Evolutionary conservation across 2,329 filamentous ascomycete genomes (phyloP).

Genomic region (Daldinia eschscholtzii): DNA sequence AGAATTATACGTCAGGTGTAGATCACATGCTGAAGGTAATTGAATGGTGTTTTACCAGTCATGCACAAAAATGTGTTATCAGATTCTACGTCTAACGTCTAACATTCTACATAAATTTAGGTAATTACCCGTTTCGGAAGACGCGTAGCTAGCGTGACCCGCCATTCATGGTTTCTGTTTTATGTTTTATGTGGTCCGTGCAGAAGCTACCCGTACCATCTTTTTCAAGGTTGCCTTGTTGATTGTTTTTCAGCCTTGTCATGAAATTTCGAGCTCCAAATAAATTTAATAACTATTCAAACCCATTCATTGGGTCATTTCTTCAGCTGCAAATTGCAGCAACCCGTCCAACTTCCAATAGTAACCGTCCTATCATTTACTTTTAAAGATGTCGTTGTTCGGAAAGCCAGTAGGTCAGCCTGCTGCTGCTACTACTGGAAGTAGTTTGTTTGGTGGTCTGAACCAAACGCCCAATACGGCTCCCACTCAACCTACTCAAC

Average conservation of each 20-base stretch:
- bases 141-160: conserved; percentile 9
- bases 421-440: background rate
- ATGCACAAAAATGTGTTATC: no score
- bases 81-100: no score
- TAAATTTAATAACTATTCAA: conserved; percentile 17
- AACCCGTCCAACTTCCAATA: conserved; percentile 12
- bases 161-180: no score
- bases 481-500: conserved; percentile 13
- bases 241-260: conserved; percentile 51
- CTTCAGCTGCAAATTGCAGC: conserved; percentile 33
- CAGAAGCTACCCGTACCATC: conserved; percentile 26
- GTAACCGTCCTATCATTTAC: conserved; percentile 3
- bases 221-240: conserved; percentile 43
- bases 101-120: no score
- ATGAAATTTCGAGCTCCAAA: conserved; percentile 40
- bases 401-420: conserved; percentile 23
- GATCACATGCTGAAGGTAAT: no score
- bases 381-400: conserved; percentile 46
- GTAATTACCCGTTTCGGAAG: background rate
- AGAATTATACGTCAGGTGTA: no score
- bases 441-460: background rate
- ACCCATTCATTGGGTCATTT: conserved; percentile 25
- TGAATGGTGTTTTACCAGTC: no score
- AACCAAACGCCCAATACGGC: conserved; percentile 21
- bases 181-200: conserved; percentile 37